These are phyloP conservation scores for Volvox africanus DNA, from an alignment of 139 green algal species.

Conservation along the genomic window DNA sequence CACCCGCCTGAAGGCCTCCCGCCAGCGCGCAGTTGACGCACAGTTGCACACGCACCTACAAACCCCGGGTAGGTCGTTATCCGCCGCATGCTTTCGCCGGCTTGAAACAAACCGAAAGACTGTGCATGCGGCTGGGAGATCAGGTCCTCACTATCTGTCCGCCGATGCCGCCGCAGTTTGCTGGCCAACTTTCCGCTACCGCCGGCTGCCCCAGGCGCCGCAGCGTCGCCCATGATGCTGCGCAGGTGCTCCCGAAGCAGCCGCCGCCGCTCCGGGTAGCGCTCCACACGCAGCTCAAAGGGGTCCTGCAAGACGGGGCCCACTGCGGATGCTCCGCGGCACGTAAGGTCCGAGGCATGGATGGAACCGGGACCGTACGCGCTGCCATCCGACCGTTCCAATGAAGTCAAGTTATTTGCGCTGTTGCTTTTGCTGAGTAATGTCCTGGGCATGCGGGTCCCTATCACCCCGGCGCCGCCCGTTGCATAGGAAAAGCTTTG, in stretches of 20 bases:
- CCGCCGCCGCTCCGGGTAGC: slow-evolving; percentile 42
- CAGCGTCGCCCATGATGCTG: not conserved
- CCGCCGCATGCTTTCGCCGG: slow-evolving; percentile 35
- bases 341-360: not conserved
- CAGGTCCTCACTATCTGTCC: slow-evolving; percentile 52
- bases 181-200: slow-evolving; percentile 24
- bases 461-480: not conserved
- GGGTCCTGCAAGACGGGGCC: slow-evolving; percentile 3
- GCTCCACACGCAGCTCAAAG: slow-evolving; percentile 66
- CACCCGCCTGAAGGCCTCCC: too few species aligned
- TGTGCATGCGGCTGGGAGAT: not conserved
- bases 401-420: not conserved
- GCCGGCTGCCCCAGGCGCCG: not conserved
- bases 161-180: slow-evolving; percentile 57
- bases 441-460: not conserved
- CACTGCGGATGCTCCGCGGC: not conserved
- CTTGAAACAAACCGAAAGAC: not conserved
- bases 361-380: not conserved
- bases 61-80: slow-evolving; percentile 24
- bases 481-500: not conserved
- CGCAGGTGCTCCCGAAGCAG: slow-evolving; percentile 16
- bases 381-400: not conserved
- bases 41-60: not conserved
- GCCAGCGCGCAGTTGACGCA: too few species aligned
- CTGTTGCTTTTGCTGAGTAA: slow-evolving; percentile 20